Evolutionary conservation across 495 filamentous ascomycete species (phyloP).

Genomic region (Trypethelium eluteriae): DNA sequence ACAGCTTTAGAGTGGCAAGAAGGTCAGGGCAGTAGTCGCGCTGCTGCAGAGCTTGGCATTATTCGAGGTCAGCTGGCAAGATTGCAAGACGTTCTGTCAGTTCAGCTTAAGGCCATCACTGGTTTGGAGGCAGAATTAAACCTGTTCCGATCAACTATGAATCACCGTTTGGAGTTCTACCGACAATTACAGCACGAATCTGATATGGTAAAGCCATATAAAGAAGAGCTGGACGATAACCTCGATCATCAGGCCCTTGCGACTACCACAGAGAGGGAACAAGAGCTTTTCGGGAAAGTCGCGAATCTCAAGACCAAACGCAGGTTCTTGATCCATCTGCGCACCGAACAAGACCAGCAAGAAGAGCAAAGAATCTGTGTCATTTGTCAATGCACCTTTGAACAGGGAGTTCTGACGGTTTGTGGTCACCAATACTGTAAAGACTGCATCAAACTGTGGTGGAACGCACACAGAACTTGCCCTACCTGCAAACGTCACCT

Average conservation of each 20-base stretch:
- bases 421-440: constrained; percentile 90
- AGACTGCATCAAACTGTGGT: constrained; percentile 75
- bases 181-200: constrained; percentile 82
- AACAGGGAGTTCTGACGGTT: constrained; percentile 71
- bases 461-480: constrained; percentile 31
- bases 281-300: constrained; percentile 46
- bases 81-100: constrained; percentile 51
- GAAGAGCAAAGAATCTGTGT: constrained; percentile 58
- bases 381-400: constrained; percentile 69
- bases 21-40: constrained; percentile 54
- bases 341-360: constrained; percentile 50
- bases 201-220: constrained; percentile 69
- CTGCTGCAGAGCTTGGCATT: constrained; percentile 56
- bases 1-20: constrained; percentile 55
- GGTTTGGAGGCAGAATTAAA: constrained; percentile 65
- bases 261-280: constrained; percentile 38
- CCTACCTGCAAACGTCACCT: constrained; percentile 64
- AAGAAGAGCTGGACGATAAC: constrained; percentile 47
- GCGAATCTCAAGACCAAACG: constrained; percentile 57
- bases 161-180: constrained; percentile 78
- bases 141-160: constrained; percentile 67
- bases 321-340: constrained; percentile 60
- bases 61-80: constrained; percentile 48
- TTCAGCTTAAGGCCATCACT: constrained; percentile 56
- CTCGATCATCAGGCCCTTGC: constrained; percentile 36